Evolutionary conservation across 371 early-diverging fungal genomes (phyloP).

Genomic region (Coemansia sp.): DNA sequence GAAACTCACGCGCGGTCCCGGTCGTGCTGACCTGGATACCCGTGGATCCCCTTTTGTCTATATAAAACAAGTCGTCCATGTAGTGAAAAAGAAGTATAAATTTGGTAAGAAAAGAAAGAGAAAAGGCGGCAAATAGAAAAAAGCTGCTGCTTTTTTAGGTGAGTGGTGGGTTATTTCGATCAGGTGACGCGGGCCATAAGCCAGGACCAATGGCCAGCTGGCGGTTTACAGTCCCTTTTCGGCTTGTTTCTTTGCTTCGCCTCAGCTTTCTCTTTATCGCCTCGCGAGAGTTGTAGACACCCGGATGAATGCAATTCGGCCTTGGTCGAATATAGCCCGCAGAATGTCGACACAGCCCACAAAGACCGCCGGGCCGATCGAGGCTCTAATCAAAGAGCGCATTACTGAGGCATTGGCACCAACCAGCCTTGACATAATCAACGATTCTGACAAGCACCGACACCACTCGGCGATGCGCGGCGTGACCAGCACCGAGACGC

Average conservation of each 20-base stretch:
- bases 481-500: conserved; percentile 69
- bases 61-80: conserved; percentile 43
- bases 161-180: neutral
- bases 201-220: no score
- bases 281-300: neutral
- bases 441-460: conserved; percentile 73
- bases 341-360: neutral
- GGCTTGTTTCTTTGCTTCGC: no score
- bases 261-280: no score
- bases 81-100: neutral
- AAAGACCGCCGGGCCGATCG: neutral
- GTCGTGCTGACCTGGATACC: conserved; percentile 2
- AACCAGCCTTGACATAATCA: conserved; percentile 59
- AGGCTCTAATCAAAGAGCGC: conserved; percentile 11
- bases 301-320: conserved; percentile 46
- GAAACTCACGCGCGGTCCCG: neutral
- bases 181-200: no score
- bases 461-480: conserved; percentile 77
- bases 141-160: neutral
- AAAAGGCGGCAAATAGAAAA: neutral
- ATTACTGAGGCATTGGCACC: conserved; percentile 44
- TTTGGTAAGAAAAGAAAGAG: neutral
- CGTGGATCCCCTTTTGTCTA: conserved; percentile 28
- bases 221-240: no score
- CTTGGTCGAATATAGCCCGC: neutral